These are phyloP conservation scores for Cenchrus purpureus DNA, from an alignment of 176 grass and related monocot genomes.

Conservation along the genomic window DNA sequence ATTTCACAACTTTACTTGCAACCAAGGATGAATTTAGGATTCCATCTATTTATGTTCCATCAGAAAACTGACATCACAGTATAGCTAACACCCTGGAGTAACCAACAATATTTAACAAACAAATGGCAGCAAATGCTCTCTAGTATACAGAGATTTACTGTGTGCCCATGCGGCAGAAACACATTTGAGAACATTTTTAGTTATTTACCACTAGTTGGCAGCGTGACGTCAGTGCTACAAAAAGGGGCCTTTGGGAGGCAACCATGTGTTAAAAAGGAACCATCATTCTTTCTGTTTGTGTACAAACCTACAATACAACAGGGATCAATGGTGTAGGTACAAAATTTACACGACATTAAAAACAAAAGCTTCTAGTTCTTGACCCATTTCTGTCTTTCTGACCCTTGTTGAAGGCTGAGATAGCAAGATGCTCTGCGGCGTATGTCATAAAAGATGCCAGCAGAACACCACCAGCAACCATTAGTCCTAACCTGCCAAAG, in stretches of 20 bases:
- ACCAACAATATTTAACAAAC: neutral
- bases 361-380: conserved; percentile 57
- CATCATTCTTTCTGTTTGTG: neutral
- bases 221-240: conserved; percentile 35
- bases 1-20: neutral
- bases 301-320: conserved; percentile 49
- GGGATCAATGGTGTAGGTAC: conserved; percentile 6
- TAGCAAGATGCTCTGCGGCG: conserved; percentile 68
- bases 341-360: conserved; percentile 33
- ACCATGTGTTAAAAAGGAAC: conserved; percentile 12
- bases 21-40: neutral
- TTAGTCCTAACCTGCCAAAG: conserved; percentile 74
- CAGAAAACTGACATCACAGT: neutral
- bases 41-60: neutral
- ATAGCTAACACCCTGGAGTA: neutral
- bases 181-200: neutral
- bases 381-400: conserved; percentile 50
- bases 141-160: conserved; percentile 12
- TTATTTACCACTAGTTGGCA: conserved; percentile 33
- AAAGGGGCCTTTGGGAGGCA: conserved; percentile 6
- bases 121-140: neutral
- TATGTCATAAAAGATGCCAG: conserved; percentile 74
- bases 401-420: conserved; percentile 69
- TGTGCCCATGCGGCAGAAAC: neutral
- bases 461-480: conserved; percentile 62